Evolutionary conservation across 805 yeast genomes (phyloP), one percentile per base, ranked within the genome.

Genomic region (Blastobotrys attinorum): DNA sequence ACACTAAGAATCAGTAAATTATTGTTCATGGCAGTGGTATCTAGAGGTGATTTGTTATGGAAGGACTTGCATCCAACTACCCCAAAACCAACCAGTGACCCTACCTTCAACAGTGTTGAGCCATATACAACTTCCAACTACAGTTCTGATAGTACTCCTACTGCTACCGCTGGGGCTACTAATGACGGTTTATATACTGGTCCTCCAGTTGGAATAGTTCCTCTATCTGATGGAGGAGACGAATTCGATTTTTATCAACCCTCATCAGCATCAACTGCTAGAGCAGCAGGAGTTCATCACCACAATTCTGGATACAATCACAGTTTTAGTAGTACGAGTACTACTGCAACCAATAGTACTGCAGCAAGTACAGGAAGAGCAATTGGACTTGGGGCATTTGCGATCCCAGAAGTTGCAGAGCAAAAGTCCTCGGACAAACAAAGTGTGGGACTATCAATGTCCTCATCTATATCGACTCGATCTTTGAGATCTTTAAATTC

Each of bases 1-100:
- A 57, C 65, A 4, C 44, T 61, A 45, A 46, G 58, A 13, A 51
- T 61, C 29, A 39, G 46, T 42, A 40, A 45, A 32, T 34, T 46
- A 35, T 39, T 60, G 42, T 46, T 54, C 42, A 15, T 49, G 51
- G 55, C 44, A 2, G 44, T 61, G 34, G 50, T 61, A 22, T 45
- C 42, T 15, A 31, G 43, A 17, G 42, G 47, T 11, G 52, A 42
- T 18, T 43, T 8, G 15, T 32, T 51, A 20, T 51, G 53, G 53
- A 38, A 44, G 17, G 46, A 38, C 32, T 36, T 50, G 31, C 34
- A 31, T 17, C 46, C 49, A 8, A 17, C 6, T 4, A 37, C 35
- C 7, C 41, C 41, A 3, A 17, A 21, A 11, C 41, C 41, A 17
- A 16, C 16, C 16, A 16, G 27, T n/a, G 34, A 29, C 15, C 27